A percentile compares a stretch with the other conserved stretches of the same genome.
phyloP scores from a whole-genome alignment of 805 yeast genomes.

The Suhomyces kilbournensis region DNA sequence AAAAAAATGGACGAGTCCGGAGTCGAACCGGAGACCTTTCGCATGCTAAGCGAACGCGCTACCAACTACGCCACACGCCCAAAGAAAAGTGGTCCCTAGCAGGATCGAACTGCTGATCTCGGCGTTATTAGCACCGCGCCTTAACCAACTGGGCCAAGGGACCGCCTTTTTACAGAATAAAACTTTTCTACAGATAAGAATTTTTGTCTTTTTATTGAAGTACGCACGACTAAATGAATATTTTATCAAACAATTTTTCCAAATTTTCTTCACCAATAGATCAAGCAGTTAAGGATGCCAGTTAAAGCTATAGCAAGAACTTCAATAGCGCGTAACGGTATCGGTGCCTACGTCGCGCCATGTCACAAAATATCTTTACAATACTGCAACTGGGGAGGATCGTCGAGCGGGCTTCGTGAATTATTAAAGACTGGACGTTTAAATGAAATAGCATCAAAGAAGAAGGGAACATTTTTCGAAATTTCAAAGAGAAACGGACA shows the following conservation, averaged over 20 bases:
- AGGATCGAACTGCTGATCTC: conserved; percentile 85
- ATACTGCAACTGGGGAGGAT: conserved; percentile 95
- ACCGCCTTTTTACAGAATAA: conserved; percentile 25
- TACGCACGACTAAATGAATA: conserved; percentile 2
- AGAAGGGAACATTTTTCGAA: conserved; percentile 71
- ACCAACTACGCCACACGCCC: conserved; percentile 84
- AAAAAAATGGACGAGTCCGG: conserved; percentile 63
- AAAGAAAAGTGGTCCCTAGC: conserved; percentile 64
- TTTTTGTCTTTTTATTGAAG: neutral
- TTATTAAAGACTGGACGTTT: conserved; percentile 52
- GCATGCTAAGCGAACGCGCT: conserved; percentile 80
- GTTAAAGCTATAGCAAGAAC: conserved; percentile 58
- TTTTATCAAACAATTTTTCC: conserved; percentile 5
- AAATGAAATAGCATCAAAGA: conserved; percentile 53
- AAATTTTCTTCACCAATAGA: neutral
- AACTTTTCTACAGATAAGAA: no score
- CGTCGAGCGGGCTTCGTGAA: conserved; percentile 80
- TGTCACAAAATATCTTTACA: conserved; percentile 74
- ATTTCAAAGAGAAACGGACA: conserved; percentile 75
- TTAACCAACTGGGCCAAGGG: conserved; percentile 55
- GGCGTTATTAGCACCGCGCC: conserved; percentile 56
- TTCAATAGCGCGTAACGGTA: conserved; percentile 69
- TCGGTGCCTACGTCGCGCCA: conserved; percentile 69
- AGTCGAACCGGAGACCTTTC: conserved; percentile 78
- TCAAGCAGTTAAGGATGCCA: conserved; percentile 34